Evolutionary conservation across 1,139 yeast species (phyloP).

Genomic region (Zygoascus hellenicus): DNA sequence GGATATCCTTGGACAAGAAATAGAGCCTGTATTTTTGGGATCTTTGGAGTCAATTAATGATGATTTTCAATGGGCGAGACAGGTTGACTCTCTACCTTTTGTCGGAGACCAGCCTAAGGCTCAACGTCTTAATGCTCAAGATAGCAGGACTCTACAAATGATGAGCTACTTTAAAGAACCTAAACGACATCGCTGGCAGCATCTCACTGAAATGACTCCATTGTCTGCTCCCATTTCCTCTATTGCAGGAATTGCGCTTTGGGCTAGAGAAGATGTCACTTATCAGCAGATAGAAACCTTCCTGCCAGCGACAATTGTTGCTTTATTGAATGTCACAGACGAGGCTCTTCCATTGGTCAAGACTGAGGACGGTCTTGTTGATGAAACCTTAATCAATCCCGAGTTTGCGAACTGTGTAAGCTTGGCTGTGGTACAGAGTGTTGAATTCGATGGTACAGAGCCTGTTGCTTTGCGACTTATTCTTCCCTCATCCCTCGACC

Average conservation of each 20-base stretch:
- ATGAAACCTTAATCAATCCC: conserved; percentile 9
- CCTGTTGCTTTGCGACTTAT: conserved; percentile 47
- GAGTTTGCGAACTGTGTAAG: conserved; percentile 25
- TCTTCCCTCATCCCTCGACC: conserved; percentile 40
- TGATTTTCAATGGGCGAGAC: conserved; percentile 2
- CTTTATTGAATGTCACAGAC: conserved; percentile 21
- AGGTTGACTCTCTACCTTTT: background rate
- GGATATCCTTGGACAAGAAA: conserved; percentile 44
- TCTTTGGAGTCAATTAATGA: conserved; percentile 22
- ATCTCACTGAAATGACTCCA: conserved; percentile 30
- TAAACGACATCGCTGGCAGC: conserved; percentile 22
- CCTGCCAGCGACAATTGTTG: conserved; percentile 31
- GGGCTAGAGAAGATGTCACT: conserved; percentile 28
- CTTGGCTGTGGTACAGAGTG: conserved; percentile 40
- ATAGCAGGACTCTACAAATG: conserved; percentile 31
- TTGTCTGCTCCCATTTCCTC: conserved; percentile 22
- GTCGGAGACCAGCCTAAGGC: background rate
- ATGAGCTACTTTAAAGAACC: conserved; percentile 31
- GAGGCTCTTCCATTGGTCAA: background rate
- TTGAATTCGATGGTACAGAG: conserved; percentile 35
- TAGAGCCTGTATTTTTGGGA: conserved; percentile 46
- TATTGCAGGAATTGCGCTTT: conserved; percentile 25
- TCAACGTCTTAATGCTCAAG: conserved; percentile 21
- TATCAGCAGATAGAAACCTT: conserved; percentile 23
- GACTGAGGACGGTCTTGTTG: background rate